These are phyloP conservation scores for Juglanconis juglandina DNA, from an alignment of 2,329 filamentous ascomycete species.

Conservation along the genomic window DNA sequence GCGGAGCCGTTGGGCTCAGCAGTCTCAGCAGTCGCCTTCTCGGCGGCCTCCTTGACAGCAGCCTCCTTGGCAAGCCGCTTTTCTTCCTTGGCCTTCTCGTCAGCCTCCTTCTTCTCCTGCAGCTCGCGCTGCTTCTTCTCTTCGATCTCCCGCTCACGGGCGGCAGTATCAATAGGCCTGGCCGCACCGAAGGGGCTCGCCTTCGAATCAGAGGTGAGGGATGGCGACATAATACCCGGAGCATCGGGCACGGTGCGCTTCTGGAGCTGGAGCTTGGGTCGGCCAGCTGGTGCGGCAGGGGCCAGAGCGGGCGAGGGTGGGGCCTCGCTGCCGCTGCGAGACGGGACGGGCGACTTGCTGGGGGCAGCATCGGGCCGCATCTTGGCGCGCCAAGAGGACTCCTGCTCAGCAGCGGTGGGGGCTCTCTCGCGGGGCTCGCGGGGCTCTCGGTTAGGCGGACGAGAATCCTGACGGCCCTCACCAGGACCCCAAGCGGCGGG, in stretches of 20 bases:
- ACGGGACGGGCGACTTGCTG: conserved; percentile 58
- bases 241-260: conserved; percentile 88
- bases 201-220: conserved; percentile 66
- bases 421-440: conserved; percentile 61
- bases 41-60: conserved; percentile 44
- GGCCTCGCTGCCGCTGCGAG: conserved; percentile 71
- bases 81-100: conserved; percentile 81
- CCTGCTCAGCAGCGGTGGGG: conserved; percentile 85
- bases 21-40: conserved; percentile 27
- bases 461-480: conserved; percentile 66
- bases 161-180: conserved; percentile 87
- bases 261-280: conserved; percentile 81
- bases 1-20: conserved; percentile 23
- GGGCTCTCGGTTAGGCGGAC: conserved; percentile 76
- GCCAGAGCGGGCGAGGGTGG: conserved; percentile 65
- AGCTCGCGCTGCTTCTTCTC: conserved; percentile 75
- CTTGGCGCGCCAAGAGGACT: conserved; percentile 86
- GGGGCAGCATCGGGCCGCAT: conserved; percentile 78
- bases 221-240: conserved; percentile 47
- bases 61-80: conserved; percentile 63
- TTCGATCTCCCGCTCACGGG: conserved; percentile 84
- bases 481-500: conserved; percentile 68
- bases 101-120: conserved; percentile 80
- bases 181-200: conserved; percentile 91
- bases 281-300: conserved; percentile 49